phyloP scores from a whole-genome alignment of 1,284 basidiomycete species.

The Pseudozyma tsukubaensis region DNA sequence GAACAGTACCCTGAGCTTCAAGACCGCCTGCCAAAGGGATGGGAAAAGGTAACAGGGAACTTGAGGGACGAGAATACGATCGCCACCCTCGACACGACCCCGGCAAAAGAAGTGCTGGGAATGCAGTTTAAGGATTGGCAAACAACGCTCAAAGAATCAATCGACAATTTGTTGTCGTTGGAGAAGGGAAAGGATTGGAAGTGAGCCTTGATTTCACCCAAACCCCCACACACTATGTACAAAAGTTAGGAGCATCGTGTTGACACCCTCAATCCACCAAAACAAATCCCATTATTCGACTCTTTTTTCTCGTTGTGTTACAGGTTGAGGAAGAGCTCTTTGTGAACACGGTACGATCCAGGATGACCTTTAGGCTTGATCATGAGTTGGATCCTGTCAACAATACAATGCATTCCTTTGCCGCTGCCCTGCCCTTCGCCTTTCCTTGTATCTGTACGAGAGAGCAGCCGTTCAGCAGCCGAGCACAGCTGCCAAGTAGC shows the following conservation, averaged over 20 bases:
- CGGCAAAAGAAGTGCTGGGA: slow-evolving; percentile 41
- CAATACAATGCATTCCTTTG: slow-evolving; percentile 14
- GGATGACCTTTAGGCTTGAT: slow-evolving; percentile 16
- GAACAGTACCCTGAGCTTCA: slow-evolving; percentile 48
- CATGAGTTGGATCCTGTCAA: slow-evolving; percentile 24
- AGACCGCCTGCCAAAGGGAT: slow-evolving; percentile 56
- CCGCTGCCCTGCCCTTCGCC: background rate
- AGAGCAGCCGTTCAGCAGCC: slow-evolving; percentile 1
- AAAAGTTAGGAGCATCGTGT: no score
- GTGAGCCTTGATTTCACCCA: no score
- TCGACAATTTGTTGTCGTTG: slow-evolving; percentile 54
- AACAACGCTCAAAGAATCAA: slow-evolving; percentile 53
- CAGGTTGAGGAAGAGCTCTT: slow-evolving; percentile 2
- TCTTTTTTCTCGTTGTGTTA: no score
- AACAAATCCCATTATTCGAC: no score
- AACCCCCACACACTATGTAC: no score
- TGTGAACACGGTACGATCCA: slow-evolving; percentile 12
- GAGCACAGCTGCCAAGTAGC: slow-evolving; percentile 20
- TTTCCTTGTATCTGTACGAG: no score
- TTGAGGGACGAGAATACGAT: slow-evolving; percentile 28
- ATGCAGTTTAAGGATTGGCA: slow-evolving; percentile 57
- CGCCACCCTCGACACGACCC: slow-evolving; percentile 49
- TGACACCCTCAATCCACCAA: no score
- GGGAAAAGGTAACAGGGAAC: slow-evolving; percentile 39
- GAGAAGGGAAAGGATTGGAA: slow-evolving; percentile 53